A percentile compares a stretch with the other conserved stretches of the same genome.
These are phyloP conservation scores for Euphorbia celastroides DNA, from an alignment of 441 rosid genomes.

Conservation along the genomic window DNA sequence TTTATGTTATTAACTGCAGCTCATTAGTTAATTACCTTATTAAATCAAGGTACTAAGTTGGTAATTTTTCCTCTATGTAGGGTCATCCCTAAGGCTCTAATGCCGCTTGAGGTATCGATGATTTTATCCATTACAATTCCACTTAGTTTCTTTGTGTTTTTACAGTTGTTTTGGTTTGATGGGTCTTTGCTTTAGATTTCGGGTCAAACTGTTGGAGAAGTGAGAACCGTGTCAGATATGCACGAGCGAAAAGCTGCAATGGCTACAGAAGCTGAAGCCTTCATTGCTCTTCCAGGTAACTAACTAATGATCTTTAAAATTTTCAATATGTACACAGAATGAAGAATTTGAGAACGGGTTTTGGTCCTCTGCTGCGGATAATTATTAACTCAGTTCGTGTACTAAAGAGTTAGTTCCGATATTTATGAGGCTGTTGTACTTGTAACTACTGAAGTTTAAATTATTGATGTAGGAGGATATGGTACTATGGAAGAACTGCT, in stretches of 20 bases:
- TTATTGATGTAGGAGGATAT: slow-evolving; percentile 67
- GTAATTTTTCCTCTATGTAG: slow-evolving; percentile 42
- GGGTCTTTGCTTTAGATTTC: slow-evolving; percentile 49
- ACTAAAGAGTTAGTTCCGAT: not conserved
- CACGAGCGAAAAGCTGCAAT: slow-evolving; percentile 93
- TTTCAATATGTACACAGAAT: not conserved
- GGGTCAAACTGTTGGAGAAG: slow-evolving; percentile 84
- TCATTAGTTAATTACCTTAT: slow-evolving; percentile 20
- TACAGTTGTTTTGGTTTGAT: not conserved
- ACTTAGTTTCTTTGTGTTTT: too few relatives aligned
- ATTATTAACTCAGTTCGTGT: not conserved
- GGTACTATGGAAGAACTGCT: slow-evolving; percentile 94
- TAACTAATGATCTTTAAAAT: not conserved
- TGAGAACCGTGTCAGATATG: slow-evolving; percentile 80
- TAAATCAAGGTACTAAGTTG: slow-evolving; percentile 11
- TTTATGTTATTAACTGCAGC: slow-evolving; percentile 7
- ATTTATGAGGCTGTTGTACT: slow-evolving; percentile 6
- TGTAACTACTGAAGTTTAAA: not conserved
- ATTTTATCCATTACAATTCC: slow-evolving; percentile 12
- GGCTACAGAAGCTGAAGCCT: slow-evolving; percentile 93
- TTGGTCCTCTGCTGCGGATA: slow-evolving; percentile 2
- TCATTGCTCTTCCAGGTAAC: slow-evolving; percentile 91
- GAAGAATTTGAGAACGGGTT: not conserved
- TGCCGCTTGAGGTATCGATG: slow-evolving; percentile 73
- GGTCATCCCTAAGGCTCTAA: slow-evolving; percentile 86